Conservation (phyloP, 176 grass and related monocot species). For the Aegilops bicornis region DNA sequence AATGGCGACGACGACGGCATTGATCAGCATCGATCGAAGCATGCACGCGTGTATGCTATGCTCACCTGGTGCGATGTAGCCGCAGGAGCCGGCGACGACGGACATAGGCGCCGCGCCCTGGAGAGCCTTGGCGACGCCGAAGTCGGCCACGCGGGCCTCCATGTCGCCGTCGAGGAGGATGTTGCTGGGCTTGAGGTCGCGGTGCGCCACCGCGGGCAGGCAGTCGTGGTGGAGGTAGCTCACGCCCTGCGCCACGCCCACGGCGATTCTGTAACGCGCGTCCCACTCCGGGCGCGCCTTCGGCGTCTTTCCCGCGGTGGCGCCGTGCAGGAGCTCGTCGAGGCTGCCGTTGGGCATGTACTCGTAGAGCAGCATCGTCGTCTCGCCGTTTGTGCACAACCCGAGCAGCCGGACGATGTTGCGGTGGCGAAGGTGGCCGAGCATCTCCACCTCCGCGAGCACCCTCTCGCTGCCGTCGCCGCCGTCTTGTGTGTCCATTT, state of each 20-base stretch:
- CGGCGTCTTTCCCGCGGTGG: neutral
- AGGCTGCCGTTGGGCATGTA: conserved; percentile 98
- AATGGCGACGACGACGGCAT: neutral
- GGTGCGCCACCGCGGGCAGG: conserved; percentile 67
- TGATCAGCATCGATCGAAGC: neutral
- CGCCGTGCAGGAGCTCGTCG: conserved; percentile 64
- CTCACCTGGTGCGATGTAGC: conserved; percentile 87
- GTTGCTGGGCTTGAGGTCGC: conserved; percentile 96
- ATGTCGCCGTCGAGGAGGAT: conserved; percentile 88
- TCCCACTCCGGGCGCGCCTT: conserved; percentile 51
- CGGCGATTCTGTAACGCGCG: conserved; percentile 61
- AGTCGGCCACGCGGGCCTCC: conserved; percentile 83
- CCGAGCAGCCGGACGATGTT: conserved; percentile 93
- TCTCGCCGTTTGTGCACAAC: conserved; percentile 66
- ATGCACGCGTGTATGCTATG: neutral
- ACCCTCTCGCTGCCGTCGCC: neutral
- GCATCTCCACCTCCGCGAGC: conserved; percentile 77
- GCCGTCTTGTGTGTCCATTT: neutral
- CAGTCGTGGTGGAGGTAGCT: conserved; percentile 98
- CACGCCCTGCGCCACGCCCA: conserved; percentile 81
- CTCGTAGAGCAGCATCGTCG: conserved; percentile 83
- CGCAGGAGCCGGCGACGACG: conserved; percentile 76
- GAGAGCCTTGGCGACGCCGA: conserved; percentile 88
- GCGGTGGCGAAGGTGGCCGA: conserved; percentile 76
- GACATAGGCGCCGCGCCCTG: conserved; percentile 60